phyloP scores from a whole-genome alignment of 768 basidiomycete species.

The Boletus coccyginus region DNA sequence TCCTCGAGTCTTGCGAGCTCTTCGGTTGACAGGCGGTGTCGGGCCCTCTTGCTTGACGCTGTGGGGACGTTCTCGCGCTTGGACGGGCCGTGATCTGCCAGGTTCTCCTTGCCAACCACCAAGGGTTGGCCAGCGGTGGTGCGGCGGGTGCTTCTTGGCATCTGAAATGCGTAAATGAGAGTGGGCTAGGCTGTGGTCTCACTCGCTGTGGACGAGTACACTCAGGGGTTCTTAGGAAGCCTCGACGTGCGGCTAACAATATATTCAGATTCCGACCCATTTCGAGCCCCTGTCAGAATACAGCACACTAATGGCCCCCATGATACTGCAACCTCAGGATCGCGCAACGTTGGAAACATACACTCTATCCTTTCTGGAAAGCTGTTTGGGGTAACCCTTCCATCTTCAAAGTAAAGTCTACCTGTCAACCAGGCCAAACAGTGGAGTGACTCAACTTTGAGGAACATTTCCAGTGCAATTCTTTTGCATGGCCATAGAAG shows the following conservation, averaged over 20 bases:
- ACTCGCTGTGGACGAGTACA: background rate
- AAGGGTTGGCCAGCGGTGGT: slow-evolving; percentile 6
- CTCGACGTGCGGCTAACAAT: slow-evolving; percentile 21
- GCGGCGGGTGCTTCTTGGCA: slow-evolving; percentile 31
- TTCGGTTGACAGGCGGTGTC: slow-evolving; percentile 36
- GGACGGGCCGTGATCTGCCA: background rate
- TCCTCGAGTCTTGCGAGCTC: slow-evolving; percentile 30
- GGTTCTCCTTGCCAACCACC: slow-evolving; percentile 18
- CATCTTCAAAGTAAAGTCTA: no score
- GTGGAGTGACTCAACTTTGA: no score
- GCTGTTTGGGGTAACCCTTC: no score
- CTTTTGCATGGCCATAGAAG: no score
- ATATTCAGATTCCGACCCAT: slow-evolving; percentile 2
- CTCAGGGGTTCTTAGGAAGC: slow-evolving; percentile 1
- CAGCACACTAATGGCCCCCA: no score
- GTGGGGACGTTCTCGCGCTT: background rate
- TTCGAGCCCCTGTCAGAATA: no score
- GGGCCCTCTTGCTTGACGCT: slow-evolving; percentile 23
- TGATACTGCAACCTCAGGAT: no score
- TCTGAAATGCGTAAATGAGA: slow-evolving; percentile 18
- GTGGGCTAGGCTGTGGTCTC: slow-evolving; percentile 25
- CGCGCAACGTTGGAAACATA: no score
- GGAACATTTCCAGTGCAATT: no score
- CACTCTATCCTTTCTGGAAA: no score
- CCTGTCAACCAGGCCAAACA: no score